phyloP scores from a whole-genome alignment of 2,329 filamentous ascomycete genomes.

The Alternaria infectoria region DNA sequence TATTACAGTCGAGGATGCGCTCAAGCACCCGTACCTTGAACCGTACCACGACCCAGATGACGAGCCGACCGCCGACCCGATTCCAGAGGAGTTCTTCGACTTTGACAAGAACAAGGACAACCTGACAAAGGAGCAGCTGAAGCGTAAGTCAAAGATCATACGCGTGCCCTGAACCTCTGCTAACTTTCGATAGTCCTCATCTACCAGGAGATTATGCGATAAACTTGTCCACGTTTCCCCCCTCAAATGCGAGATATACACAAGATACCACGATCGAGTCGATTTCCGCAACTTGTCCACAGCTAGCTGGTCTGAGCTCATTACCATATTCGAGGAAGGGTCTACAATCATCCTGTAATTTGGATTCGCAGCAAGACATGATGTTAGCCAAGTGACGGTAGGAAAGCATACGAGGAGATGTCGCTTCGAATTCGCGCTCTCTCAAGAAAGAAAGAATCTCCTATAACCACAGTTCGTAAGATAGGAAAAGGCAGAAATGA shows the following conservation, averaged over 20 bases:
- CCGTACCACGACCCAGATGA: slow-evolving; percentile 99
- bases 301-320: slow-evolving; percentile 38
- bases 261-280: slow-evolving; percentile 29
- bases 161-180: not conserved
- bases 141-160: slow-evolving; percentile 63
- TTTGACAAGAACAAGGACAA: slow-evolving; percentile 99
- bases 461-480: slow-evolving; percentile 15
- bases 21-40: slow-evolving; percentile 97
- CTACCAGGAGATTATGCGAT: slow-evolving; percentile 94
- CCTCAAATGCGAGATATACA: slow-evolving; percentile 26
- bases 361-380: slow-evolving; percentile 15
- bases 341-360: slow-evolving; percentile 19
- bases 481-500: slow-evolving; percentile 15
- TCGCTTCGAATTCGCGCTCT: slow-evolving; percentile 1
- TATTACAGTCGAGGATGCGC: slow-evolving; percentile 95
- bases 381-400: slow-evolving; percentile 8
- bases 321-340: slow-evolving; percentile 13
- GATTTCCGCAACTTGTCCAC: slow-evolving; percentile 22
- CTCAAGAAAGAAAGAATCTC: slow-evolving; percentile 8
- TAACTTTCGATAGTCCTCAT: slow-evolving; percentile 69
- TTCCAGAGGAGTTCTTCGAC: slow-evolving; percentile 99
- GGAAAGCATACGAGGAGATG: slow-evolving; percentile 1
- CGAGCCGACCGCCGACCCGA: slow-evolving; percentile 93
- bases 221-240: slow-evolving; percentile 34
- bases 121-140: slow-evolving; percentile 96